A percentile compares a stretch with the other conserved stretches of the same genome.
phyloP scores from a whole-genome alignment of 768 basidiomycete genomes.

The Lactarius pseudohatsudake region DNA sequence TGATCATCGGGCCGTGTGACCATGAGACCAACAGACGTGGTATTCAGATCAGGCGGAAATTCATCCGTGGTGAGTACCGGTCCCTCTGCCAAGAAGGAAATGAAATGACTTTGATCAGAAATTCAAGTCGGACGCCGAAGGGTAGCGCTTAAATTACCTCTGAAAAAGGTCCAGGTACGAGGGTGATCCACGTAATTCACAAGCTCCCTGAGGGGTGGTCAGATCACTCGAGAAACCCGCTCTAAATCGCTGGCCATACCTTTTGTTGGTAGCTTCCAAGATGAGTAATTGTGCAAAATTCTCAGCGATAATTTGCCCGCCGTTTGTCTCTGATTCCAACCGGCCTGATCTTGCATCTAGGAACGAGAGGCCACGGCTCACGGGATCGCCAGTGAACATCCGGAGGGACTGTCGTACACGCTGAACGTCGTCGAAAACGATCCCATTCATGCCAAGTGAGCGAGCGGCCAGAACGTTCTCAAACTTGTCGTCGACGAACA shows the following conservation, averaged over 20 bases:
- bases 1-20: constrained; percentile 38
- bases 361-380: constrained; percentile 43
- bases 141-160: constrained; percentile 41
- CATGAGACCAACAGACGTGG: constrained; percentile 54
- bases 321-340: constrained; percentile 47
- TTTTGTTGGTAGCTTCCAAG: constrained; percentile 49
- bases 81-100: constrained; percentile 36
- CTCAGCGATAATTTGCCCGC: constrained; percentile 43
- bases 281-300: constrained; percentile 63
- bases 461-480: constrained; percentile 60
- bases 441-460: constrained; percentile 55
- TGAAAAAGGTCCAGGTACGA: constrained; percentile 56
- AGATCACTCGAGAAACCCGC: background rate
- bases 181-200: constrained; percentile 42
- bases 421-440: constrained; percentile 47
- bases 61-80: constrained; percentile 45
- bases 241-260: constrained; percentile 33
- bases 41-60: constrained; percentile 58
- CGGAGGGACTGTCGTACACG: constrained; percentile 47
- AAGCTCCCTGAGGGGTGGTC: constrained; percentile 38
- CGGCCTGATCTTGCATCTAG: constrained; percentile 42
- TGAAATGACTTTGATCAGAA: background rate
- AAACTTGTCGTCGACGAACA: constrained; percentile 60
- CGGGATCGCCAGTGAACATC: constrained; percentile 49
- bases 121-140: constrained; percentile 31